phyloP scores from a whole-genome alignment of 495 filamentous ascomycete species.

The Daldinia caldariorum region DNA sequence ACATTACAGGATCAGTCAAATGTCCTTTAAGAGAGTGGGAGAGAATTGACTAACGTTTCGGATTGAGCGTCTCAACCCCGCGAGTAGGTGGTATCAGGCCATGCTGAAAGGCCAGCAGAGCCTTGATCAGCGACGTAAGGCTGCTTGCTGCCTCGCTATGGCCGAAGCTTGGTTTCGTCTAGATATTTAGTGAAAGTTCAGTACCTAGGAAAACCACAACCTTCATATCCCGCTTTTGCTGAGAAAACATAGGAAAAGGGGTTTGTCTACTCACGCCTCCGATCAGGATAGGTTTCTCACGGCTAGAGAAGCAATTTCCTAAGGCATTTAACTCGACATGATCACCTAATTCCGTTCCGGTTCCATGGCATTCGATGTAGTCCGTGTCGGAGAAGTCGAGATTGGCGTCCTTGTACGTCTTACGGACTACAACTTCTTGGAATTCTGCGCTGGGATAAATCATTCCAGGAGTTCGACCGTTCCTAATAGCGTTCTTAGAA shows the following conservation, averaged over 20 bases:
- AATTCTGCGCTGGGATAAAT: slow-evolving; percentile 54
- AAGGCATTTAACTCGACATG: neutral
- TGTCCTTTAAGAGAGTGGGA: neutral
- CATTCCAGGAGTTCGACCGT: slow-evolving; percentile 49
- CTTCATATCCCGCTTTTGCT: neutral
- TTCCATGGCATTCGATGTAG: slow-evolving; percentile 58
- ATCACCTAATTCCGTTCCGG: neutral
- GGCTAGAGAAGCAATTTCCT: neutral
- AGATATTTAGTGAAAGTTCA: neutral
- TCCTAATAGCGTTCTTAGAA: neutral
- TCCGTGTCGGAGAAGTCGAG: slow-evolving; percentile 50
- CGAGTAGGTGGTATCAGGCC: slow-evolving; percentile 56
- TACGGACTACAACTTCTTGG: slow-evolving; percentile 57
- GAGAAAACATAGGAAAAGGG: neutral
- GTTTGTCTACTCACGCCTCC: neutral
- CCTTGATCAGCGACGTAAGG: slow-evolving; percentile 66
- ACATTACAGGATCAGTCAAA: neutral
- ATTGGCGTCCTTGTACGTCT: slow-evolving; percentile 49
- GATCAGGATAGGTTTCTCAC: neutral
- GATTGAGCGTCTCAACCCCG: slow-evolving; percentile 52
- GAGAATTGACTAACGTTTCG: slow-evolving; percentile 27
- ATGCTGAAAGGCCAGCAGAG: slow-evolving; percentile 61
- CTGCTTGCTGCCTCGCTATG: slow-evolving; percentile 65
- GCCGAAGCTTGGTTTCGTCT: slow-evolving; percentile 60
- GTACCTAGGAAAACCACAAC: neutral